These are phyloP conservation scores for Auricularia sp. DNA, from an alignment of 768 basidiomycete species.

Conservation along the genomic window DNA sequence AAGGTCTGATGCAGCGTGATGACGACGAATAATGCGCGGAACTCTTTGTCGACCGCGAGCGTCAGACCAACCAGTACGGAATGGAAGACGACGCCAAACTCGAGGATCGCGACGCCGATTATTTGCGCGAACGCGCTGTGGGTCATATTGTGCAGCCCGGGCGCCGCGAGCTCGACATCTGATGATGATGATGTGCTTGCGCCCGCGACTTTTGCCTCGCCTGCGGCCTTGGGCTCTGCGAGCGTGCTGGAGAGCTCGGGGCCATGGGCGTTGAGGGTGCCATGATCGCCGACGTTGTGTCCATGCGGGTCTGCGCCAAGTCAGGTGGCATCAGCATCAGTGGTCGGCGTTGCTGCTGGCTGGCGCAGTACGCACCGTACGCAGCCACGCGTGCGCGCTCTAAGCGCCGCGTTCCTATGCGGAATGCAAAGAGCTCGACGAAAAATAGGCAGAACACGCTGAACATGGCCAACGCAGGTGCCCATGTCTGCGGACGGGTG, in stretches of 20 bases:
- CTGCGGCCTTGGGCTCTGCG: background rate
- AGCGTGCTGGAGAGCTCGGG: conserved; percentile 33
- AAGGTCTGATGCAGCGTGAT: conserved; percentile 91
- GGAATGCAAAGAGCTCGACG: conserved; percentile 76
- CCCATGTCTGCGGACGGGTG: conserved; percentile 49
- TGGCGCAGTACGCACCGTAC: conserved; percentile 1
- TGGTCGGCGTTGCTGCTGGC: background rate
- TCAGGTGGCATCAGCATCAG: background rate
- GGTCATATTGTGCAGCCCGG: conserved; percentile 16
- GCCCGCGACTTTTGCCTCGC: background rate
- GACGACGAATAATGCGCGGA: conserved; percentile 83
- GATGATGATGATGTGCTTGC: background rate
- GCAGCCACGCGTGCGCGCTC: conserved; percentile 13
- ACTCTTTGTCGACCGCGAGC: conserved; percentile 71
- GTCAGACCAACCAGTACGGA: conserved; percentile 84
- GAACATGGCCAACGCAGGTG: conserved; percentile 69
- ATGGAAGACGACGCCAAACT: conserved; percentile 88
- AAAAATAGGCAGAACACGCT: conserved; percentile 81
- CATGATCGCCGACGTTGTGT: conserved; percentile 36
- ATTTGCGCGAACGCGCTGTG: conserved; percentile 56
- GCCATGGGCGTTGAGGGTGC: conserved; percentile 56
- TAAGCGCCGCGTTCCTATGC: conserved; percentile 72
- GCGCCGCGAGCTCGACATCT: background rate
- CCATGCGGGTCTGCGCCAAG: conserved; percentile 46
- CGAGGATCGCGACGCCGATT: conserved; percentile 82